Base-by-base conservation (phyloP, 1,284 basidiomycete genomes). In the Rhodotorula glutinis region DNA sequence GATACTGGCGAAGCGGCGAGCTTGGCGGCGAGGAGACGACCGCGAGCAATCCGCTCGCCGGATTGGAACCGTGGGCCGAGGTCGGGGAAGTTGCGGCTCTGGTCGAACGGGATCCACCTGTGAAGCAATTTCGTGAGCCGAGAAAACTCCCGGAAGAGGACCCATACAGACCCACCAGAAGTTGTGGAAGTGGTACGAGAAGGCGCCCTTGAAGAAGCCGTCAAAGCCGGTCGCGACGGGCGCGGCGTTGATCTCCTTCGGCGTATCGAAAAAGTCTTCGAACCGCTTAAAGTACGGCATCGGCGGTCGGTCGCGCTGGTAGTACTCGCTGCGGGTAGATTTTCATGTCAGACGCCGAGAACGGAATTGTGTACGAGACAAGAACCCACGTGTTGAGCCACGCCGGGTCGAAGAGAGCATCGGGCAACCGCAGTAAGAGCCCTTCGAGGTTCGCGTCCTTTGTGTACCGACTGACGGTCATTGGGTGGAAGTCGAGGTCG, bases 31-130 rank as follows among this genome's bases (percentile, higher is more conserved):
- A 62, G 70, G 51, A 64, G 55, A 19, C 75, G 71, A 11, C 76
- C 74, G 0, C 76, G 77, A 9, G 74, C 74, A 38, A 77, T 23
- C 78, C 79, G 58, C 79, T 79, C 41, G 75, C 78, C 23, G 80
- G 73, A 16, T 85, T 81, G 81, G 78, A 96, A 96, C 29, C 84
- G 84, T 4, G 84, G 81, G 1, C 93, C 93, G 27, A 96, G 85
- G 77, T 95, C 93, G 14, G 93, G 93, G 85, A 86, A 96, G 78
- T 95, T 92, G 25, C 92, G 87, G 13, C 85, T 80, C 1, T 88
- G 84, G 78, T 97, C 93, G 74, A 96, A 94, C 4, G 92, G 90
- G 68, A 89, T 87, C 92, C 93, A 95, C 91, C 91, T 93, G 71
- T 11, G 33, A 38, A 11, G 29, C 29, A 33, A 38, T 43, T 62